A percentile compares a stretch with the other conserved stretches of the same genome.
Evolutionary conservation across 2,329 filamentous ascomycete genomes (phyloP).

Genomic region (Aspergillus sp.): DNA sequence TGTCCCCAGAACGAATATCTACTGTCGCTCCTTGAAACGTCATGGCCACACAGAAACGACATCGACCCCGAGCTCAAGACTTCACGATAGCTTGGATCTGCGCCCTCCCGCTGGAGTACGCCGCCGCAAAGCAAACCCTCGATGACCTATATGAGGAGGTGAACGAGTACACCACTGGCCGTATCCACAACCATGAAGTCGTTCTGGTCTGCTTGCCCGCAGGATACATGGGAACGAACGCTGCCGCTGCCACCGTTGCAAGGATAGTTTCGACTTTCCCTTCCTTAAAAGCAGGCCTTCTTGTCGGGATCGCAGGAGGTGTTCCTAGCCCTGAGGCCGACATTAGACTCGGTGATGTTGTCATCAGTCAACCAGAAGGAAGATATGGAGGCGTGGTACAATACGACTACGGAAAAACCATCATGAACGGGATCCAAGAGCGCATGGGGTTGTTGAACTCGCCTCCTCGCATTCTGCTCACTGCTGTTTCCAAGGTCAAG

Average conservation of each 20-base stretch:
- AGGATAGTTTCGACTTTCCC: neutral
- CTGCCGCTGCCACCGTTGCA: neutral
- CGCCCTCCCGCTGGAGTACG: constrained; percentile 1
- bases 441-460: neutral
- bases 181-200: neutral
- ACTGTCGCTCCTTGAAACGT: too few relatives aligned
- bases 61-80: neutral
- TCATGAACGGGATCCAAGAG: neutral
- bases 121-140: neutral
- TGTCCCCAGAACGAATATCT: neutral
- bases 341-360: constrained; percentile 4
- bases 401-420: neutral
- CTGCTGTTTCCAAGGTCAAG: neutral
- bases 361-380: neutral
- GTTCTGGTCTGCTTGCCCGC: neutral
- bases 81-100: constrained; percentile 6
- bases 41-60: neutral
- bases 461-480: neutral
- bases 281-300: neutral
- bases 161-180: neutral
- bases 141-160: constrained; percentile 5
- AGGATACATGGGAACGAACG: neutral
- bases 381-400: neutral
- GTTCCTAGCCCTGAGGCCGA: constrained; percentile 1
- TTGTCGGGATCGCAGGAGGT: neutral